phyloP scores from a whole-genome alignment of 306 rosid genomes.

The Spatholobus suberectus region DNA sequence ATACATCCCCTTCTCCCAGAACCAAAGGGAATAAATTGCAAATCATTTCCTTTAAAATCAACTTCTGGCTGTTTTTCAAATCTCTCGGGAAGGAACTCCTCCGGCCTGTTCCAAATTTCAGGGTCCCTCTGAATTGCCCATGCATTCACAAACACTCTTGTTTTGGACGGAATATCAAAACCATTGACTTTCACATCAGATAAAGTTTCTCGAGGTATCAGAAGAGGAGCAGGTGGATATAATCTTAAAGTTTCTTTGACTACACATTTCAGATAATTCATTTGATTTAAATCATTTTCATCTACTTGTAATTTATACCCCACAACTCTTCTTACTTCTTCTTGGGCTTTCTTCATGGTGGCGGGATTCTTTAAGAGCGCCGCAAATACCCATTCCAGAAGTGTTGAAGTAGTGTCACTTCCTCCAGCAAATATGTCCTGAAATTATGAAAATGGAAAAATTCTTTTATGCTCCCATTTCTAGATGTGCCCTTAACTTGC shows the following conservation, averaged over 20 bases:
- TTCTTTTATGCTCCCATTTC: too few relatives aligned
- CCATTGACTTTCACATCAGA: neutral
- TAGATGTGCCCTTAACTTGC: too few relatives aligned
- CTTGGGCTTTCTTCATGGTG: slow-evolving; percentile 26
- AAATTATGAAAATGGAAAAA: neutral
- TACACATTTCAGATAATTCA: slow-evolving; percentile 56
- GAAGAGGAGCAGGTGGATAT: slow-evolving; percentile 52
- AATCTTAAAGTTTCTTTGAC: slow-evolving; percentile 28
- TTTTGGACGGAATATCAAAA: slow-evolving; percentile 24
- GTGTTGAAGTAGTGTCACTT: slow-evolving; percentile 21
- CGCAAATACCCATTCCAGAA: slow-evolving; percentile 34
- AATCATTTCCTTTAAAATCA: slow-evolving; percentile 13
- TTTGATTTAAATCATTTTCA: slow-evolving; percentile 36
- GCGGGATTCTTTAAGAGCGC: slow-evolving; percentile 28
- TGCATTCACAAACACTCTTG: slow-evolving; percentile 24
- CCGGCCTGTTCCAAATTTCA: slow-evolving; percentile 9
- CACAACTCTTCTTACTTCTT: slow-evolving; percentile 39
- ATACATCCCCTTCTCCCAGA: slow-evolving; percentile 32
- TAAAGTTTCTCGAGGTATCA: slow-evolving; percentile 36
- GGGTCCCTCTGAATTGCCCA: slow-evolving; percentile 46
- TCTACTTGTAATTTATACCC: slow-evolving; percentile 30
- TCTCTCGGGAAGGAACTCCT: slow-evolving; percentile 35
- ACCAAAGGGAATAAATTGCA: slow-evolving; percentile 17
- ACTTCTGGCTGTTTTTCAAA: slow-evolving; percentile 3
- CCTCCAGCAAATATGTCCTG: slow-evolving; percentile 38